A percentile compares a stretch with the other conserved stretches of the same genome.
These are phyloP conservation scores for Polytrichum commune DNA, from an alignment of 225 moss, liverwort and hornwort species.

Conservation along the genomic window DNA sequence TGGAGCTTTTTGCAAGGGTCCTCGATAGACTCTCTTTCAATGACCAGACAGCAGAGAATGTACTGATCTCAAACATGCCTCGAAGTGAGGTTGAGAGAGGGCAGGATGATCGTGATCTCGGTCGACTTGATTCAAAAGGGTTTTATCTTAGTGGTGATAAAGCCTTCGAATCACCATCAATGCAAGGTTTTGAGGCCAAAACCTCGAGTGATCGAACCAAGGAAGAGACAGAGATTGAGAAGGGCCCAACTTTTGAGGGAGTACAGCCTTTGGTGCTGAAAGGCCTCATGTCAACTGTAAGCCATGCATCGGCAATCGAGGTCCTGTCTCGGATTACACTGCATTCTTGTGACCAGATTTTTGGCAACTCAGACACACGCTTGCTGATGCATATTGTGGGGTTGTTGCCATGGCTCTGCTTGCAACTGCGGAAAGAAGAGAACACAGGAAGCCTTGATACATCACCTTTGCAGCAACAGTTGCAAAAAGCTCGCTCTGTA, in stretches of 20 bases:
- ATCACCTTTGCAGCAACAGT: conserved; percentile 96
- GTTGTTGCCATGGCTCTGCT: conserved; percentile 93
- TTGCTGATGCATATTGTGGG: conserved; percentile 98
- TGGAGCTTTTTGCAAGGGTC: conserved; percentile 97
- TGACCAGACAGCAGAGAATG: conserved; percentile 98
- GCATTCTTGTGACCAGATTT: conserved; percentile 96
- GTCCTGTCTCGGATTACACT: conserved; percentile 94
- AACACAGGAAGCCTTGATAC: conserved; percentile 50
- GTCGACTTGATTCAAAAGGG: conserved; percentile 81
- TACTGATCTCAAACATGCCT: conserved; percentile 96
- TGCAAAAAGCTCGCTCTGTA: conserved; percentile 96
- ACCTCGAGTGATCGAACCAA: conserved; percentile 23
- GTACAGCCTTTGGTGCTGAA: conserved; percentile 94
- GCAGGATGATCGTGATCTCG: conserved; percentile 67
- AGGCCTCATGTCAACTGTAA: conserved; percentile 98
- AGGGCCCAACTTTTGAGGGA: conserved; percentile 90
- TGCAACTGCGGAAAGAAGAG: conserved; percentile 85
- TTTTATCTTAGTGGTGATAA: conserved; percentile 69
- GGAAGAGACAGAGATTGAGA: conserved; percentile 71
- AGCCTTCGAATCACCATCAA: conserved; percentile 52
- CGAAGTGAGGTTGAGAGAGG: conserved; percentile 78
- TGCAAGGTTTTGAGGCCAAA: conserved; percentile 38
- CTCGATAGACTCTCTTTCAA: conserved; percentile 94
- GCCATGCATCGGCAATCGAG: conserved; percentile 99
- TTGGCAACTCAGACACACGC: conserved; percentile 96